Percentiles rank a stretch among this genome's conserved stretches.
These are phyloP conservation scores for Candida sanyaensis DNA, from an alignment of 1,139 yeast genomes.

Conservation along the genomic window DNA sequence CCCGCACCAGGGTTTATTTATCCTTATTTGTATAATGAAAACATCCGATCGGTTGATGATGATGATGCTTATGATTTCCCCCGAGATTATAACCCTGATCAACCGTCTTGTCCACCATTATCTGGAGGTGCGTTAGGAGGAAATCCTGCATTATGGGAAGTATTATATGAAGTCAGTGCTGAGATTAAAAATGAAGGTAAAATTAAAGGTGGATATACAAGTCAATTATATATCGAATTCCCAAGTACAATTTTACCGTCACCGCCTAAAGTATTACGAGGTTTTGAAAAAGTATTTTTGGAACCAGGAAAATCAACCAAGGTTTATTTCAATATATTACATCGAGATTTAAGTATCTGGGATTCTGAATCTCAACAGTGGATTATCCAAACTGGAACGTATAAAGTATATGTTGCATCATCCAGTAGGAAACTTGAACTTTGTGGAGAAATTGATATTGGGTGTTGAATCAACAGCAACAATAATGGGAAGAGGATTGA, in stretches of 20 bases:
- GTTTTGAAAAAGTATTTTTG: conserved; percentile 57
- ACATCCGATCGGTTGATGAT: conserved; percentile 41
- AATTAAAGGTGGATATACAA: conserved; percentile 52
- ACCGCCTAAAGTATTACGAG: conserved; percentile 56
- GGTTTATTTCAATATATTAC: conserved; percentile 47
- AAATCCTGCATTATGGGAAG: conserved; percentile 46
- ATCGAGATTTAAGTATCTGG: conserved; percentile 63
- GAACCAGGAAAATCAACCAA: conserved; percentile 42
- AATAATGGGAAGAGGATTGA: too few species aligned
- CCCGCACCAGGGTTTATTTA: conserved; percentile 56
- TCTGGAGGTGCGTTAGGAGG: conserved; percentile 65
- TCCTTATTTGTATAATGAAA: conserved; percentile 51
- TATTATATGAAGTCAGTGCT: conserved; percentile 50
- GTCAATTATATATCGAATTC: conserved; percentile 58
- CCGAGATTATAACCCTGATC: conserved; percentile 48
- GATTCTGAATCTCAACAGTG: conserved; percentile 59
- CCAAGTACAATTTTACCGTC: conserved; percentile 46
- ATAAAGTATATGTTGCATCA: conserved; percentile 53
- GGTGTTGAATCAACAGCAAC: conserved; percentile 18
- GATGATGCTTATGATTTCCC: conserved; percentile 52
- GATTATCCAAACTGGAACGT: conserved; percentile 61
- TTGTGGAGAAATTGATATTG: conserved; percentile 48
- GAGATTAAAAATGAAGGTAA: conserved; percentile 53
- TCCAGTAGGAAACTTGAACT: conserved; percentile 55
- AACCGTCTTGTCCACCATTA: conserved; percentile 38